Conservation (phyloP, 1,284 basidiomycete species). For the Cutaneotrichosporon arboriforme region DNA sequence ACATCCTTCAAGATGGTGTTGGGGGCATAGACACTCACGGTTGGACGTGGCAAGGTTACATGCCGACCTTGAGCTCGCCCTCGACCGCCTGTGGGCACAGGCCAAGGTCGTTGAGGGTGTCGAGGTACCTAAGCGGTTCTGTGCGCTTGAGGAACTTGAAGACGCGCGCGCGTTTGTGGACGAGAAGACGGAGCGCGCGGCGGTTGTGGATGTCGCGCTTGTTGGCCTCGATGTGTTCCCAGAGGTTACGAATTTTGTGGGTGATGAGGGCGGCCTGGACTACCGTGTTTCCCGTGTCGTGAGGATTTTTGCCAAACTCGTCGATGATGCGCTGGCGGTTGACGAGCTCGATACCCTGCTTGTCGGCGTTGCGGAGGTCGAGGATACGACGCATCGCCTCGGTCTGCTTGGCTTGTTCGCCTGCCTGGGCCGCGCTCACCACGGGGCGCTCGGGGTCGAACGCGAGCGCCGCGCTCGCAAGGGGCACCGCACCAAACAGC, state of each 20-base stretch:
- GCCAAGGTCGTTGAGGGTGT: constrained; percentile 66
- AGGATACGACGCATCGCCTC: constrained; percentile 64
- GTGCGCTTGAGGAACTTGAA: constrained; percentile 71
- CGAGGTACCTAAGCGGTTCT: constrained; percentile 67
- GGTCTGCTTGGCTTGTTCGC: constrained; percentile 57
- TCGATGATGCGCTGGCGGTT: constrained; percentile 74
- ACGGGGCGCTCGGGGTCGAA: constrained; percentile 19
- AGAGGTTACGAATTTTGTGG: constrained; percentile 74
- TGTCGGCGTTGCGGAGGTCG: constrained; percentile 81
- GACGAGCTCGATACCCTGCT: constrained; percentile 74
- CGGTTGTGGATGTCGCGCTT: constrained; percentile 75
- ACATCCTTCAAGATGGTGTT: constrained; percentile 29
- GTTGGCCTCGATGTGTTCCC: constrained; percentile 63
- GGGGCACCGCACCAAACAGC: constrained; percentile 42
- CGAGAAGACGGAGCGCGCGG: constrained; percentile 63
- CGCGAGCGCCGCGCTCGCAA: constrained; percentile 28
- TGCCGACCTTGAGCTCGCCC: constrained; percentile 67
- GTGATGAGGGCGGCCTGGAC: constrained; percentile 89
- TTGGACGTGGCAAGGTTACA: constrained; percentile 10
- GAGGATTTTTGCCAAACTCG: constrained; percentile 59
- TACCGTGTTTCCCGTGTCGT: constrained; percentile 72
- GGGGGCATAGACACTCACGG: constrained; percentile 3
- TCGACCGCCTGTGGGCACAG: constrained; percentile 75
- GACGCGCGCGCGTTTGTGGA: constrained; percentile 76
- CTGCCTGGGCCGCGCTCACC: constrained; percentile 5